These are phyloP conservation scores for Chrysoporthe cubensis DNA, from an alignment of 2,329 filamentous ascomycete species.

Conservation along the genomic window DNA sequence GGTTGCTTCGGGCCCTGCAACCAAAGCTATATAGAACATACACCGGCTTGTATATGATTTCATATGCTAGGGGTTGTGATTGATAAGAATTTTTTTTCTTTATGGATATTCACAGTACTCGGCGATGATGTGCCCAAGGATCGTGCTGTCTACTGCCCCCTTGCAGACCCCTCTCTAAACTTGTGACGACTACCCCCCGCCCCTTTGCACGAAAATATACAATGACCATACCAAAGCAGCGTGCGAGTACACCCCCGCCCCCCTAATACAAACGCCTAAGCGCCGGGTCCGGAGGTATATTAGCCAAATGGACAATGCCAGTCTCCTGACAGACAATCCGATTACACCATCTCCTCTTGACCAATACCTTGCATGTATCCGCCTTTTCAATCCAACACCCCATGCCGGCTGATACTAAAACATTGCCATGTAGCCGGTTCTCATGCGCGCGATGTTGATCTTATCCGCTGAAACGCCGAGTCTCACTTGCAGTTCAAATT, in stretches of 20 bases:
- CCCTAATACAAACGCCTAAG: background rate
- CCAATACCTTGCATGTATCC: background rate
- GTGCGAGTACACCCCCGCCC: background rate
- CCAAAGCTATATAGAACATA: background rate
- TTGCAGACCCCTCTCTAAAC: background rate
- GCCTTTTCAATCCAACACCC: slow-evolving; percentile 1
- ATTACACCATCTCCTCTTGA: background rate
- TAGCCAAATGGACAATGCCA: background rate
- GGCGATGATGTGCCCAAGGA: background rate
- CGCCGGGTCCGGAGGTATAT: slow-evolving; percentile 4
- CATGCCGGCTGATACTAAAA: background rate
- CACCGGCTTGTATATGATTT: background rate
- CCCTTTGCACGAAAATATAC: background rate
- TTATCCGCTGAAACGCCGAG: background rate
- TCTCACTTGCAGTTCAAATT: background rate
- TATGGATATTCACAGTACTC: background rate
- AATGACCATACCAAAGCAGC: background rate
- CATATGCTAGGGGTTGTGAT: background rate
- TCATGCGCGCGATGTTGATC: background rate
- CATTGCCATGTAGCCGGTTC: background rate
- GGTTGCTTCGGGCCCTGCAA: background rate
- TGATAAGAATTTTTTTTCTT: background rate
- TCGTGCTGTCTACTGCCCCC: background rate
- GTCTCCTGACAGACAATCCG: slow-evolving; percentile 10
- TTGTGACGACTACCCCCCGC: background rate